phyloP scores from a whole-genome alignment of 2,329 filamentous ascomycete genomes.

The Meredithiella fracta region DNA sequence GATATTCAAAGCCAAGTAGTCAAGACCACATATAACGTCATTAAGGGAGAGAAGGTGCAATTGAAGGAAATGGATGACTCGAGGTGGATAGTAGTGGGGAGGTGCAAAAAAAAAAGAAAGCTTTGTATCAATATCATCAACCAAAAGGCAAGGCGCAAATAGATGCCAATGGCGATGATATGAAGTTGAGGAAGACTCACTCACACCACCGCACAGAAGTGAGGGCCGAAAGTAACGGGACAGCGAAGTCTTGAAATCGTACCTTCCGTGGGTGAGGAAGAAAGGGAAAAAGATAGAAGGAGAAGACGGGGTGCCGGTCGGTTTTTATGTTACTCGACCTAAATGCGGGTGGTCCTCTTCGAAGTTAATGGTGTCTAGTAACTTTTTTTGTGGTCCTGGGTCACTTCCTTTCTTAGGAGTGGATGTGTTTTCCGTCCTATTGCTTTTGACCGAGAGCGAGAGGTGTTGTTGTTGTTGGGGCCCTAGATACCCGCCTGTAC shows the following conservation, averaged over 20 bases:
- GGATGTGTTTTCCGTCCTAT: neutral
- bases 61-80: neutral
- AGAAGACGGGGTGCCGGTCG: constrained; percentile 5
- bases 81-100: neutral
- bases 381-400: neutral
- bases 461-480: too few species aligned
- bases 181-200: constrained; percentile 11
- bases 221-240: constrained; percentile 21
- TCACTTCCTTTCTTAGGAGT: neutral
- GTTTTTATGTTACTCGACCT: neutral
- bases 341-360: neutral
- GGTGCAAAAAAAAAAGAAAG: constrained; percentile 1
- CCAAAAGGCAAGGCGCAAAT: neutral
- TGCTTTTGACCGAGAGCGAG: neutral
- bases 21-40: neutral
- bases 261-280: constrained; percentile 34
- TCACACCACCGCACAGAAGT: constrained; percentile 30
- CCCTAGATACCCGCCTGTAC: too few species aligned
- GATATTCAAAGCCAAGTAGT: neutral
- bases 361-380: neutral
- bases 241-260: constrained; percentile 18
- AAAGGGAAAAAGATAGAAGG: constrained; percentile 21
- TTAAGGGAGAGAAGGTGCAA: neutral
- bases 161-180: constrained; percentile 23
- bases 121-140: constrained; percentile 2